Evolutionary conservation across 208 protist species (phyloP), one percentile per base, ranked within the genome.

Genomic region (Strigomonas galati): DNA sequence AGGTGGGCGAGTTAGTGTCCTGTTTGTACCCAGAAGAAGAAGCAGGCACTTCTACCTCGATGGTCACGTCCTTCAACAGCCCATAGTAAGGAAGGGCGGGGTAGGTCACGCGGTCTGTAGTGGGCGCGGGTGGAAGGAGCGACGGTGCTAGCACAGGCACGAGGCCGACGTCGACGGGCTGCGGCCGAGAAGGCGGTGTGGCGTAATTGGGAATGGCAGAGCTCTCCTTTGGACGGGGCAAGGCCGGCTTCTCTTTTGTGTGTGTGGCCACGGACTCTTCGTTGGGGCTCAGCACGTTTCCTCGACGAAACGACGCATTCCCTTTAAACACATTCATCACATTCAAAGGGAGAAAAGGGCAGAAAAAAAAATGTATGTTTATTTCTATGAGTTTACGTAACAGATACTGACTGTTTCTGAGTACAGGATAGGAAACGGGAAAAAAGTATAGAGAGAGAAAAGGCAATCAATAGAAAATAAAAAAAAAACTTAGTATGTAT

Each of bases 11-110:
- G 58, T 76, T 24, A 5, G 44, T 21, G 17, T n/a, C 17, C 24
- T 6, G 40, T 17, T 27, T 23, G 23, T 0, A 3, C 5, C 43
- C 30, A n/a, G 26, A 7, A n/a, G 0, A 58, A 24, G 66, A 31
- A 44, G 62, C 26, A 0, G 65, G 58, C 0, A 84, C 61, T 9
- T 83, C 76, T 0, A 91, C 63, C 5, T 68, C 30, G 28, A 91
- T 55, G 49, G 83, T 72, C 26, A 82, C 56, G n/a, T 46, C 48
- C 3, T 68, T 63, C 32, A 84, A 63, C 17, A 81, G 49, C 12
- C 77, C 81, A 58, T 91, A 91, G 57, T 84, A 91, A 0, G 85
- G 76, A 0, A 83, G 49, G 2, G 56, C 58, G 6, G 85, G 85
- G 37, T 79, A 86, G 10, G 35, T 14, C 12, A 58, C 37, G 14